These are phyloP conservation scores for Tylopilus balloui DNA, from an alignment of 768 basidiomycete species.

Conservation along the genomic window DNA sequence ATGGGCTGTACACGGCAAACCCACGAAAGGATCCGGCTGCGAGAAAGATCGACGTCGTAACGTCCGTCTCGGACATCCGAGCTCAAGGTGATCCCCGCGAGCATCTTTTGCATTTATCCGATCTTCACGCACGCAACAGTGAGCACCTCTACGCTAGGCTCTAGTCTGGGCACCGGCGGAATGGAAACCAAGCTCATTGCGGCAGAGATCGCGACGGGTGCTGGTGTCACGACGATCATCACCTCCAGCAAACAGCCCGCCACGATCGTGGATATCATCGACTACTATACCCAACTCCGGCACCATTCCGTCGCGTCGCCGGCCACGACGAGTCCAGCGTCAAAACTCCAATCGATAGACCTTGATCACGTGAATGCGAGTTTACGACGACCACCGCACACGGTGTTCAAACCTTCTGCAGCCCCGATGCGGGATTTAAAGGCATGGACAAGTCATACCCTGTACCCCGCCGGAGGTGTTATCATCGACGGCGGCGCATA, in stretches of 20 bases:
- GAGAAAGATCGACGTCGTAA: slow-evolving; percentile 73
- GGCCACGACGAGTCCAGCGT: slow-evolving; percentile 24
- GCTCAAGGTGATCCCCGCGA: slow-evolving; percentile 54
- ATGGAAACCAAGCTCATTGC: slow-evolving; percentile 99
- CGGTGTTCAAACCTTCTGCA: slow-evolving; percentile 73
- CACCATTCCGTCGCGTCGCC: slow-evolving; percentile 36
- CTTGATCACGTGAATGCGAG: slow-evolving; percentile 23
- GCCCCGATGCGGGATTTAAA: slow-evolving; percentile 82
- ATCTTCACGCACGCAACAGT: slow-evolving; percentile 44
- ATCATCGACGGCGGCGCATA: slow-evolving; percentile 89
- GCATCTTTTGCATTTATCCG: background rate
- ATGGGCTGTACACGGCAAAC: slow-evolving; percentile 92
- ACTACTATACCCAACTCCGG: slow-evolving; percentile 55
- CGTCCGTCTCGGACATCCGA: slow-evolving; percentile 78
- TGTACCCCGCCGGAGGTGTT: slow-evolving; percentile 83
- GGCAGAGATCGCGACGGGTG: slow-evolving; percentile 93
- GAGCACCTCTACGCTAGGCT: slow-evolving; percentile 88
- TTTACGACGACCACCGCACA: slow-evolving; percentile 68
- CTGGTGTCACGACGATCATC: slow-evolving; percentile 90
- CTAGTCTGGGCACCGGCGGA: slow-evolving; percentile 91
- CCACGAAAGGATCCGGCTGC: slow-evolving; percentile 87
- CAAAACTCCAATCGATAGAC: slow-evolving; percentile 21
- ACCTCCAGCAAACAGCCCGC: slow-evolving; percentile 76
- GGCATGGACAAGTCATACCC: slow-evolving; percentile 95
- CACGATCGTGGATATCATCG: slow-evolving; percentile 75